Percentiles rank a stretch among this genome's conserved stretches.
These are phyloP conservation scores for Colletotrichum filicis DNA, from an alignment of 2,329 filamentous ascomycete species.

Conservation along the genomic window DNA sequence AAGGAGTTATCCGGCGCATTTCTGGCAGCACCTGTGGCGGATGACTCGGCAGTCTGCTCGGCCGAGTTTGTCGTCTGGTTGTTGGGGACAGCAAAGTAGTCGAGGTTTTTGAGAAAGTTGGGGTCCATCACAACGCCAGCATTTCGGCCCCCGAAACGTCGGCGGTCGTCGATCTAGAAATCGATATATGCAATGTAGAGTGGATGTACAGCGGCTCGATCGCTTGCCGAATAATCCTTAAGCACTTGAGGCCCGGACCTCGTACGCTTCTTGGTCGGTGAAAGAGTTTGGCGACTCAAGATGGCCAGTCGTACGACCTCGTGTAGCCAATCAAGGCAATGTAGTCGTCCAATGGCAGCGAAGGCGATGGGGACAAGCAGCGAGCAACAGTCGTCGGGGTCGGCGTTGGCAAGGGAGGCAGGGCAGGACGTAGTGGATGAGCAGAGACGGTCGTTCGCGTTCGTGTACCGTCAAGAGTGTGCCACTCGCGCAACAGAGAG, in stretches of 20 bases:
- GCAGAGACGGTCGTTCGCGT: conserved; percentile 3
- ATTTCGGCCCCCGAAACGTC: conserved; percentile 48
- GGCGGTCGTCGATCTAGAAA: conserved; percentile 36
- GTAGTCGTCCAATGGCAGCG: not conserved
- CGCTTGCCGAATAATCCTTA: conserved; percentile 2
- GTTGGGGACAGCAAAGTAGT: conserved; percentile 53
- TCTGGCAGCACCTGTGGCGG: conserved; percentile 40
- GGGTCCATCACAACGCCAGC: conserved; percentile 48
- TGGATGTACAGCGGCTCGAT: not conserved
- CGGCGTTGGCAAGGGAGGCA: not conserved
- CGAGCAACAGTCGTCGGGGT: conserved; percentile 9
- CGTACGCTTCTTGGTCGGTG: conserved; percentile 1
- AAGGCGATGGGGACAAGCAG: conserved; percentile 15
- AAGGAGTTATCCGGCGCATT: conserved; percentile 37
- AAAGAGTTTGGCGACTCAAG: conserved; percentile 3
- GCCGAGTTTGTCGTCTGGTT: conserved; percentile 48
- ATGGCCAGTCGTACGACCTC: conserved; percentile 25
- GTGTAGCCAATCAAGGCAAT: conserved; percentile 14
- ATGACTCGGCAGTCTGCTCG: conserved; percentile 44
- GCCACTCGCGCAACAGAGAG: conserved; percentile 4
- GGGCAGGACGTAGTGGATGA: conserved; percentile 8
- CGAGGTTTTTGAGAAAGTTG: conserved; percentile 49
- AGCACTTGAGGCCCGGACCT: not conserved
- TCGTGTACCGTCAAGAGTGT: not conserved
- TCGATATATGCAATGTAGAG: conserved; percentile 16